These are phyloP conservation scores for Monosporascus sp. DNA, from an alignment of 2,329 filamentous ascomycete genomes.

Conservation along the genomic window DNA sequence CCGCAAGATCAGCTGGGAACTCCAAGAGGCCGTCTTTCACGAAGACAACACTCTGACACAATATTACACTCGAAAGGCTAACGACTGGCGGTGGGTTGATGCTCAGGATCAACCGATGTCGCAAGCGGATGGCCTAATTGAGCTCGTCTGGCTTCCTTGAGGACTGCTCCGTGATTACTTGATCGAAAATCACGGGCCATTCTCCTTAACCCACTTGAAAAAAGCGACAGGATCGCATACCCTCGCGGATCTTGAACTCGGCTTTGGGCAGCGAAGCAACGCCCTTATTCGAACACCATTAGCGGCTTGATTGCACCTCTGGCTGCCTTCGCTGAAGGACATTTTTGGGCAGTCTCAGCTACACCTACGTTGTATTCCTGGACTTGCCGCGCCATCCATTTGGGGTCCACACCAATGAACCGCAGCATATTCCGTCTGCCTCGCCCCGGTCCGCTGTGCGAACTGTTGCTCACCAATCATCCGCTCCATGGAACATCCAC, in stretches of 20 bases:
- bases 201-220: constrained; percentile 7
- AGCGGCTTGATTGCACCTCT: no score
- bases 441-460: background rate
- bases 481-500: background rate
- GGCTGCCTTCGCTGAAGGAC: no score
- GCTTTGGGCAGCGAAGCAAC: no score
- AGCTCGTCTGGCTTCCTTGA: constrained; percentile 50
- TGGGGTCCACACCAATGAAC: no score
- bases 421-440: background rate
- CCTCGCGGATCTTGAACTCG: background rate
- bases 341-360: no score
- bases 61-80: constrained; percentile 46
- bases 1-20: constrained; percentile 48
- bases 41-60: constrained; percentile 48
- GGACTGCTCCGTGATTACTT: no score
- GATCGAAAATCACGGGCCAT: constrained; percentile 18
- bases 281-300: no score
- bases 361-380: background rate
- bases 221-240: constrained; percentile 1
- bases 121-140: constrained; percentile 48
- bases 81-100: constrained; percentile 50
- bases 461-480: background rate
- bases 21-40: constrained; percentile 43
- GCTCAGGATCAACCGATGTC: constrained; percentile 43
- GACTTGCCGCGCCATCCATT: no score